Evolutionary conservation across 2,329 filamentous ascomycete species (phyloP), one percentile per base, ranked within the genome.

Genomic region (Emmonsiellopsis sp.): DNA sequence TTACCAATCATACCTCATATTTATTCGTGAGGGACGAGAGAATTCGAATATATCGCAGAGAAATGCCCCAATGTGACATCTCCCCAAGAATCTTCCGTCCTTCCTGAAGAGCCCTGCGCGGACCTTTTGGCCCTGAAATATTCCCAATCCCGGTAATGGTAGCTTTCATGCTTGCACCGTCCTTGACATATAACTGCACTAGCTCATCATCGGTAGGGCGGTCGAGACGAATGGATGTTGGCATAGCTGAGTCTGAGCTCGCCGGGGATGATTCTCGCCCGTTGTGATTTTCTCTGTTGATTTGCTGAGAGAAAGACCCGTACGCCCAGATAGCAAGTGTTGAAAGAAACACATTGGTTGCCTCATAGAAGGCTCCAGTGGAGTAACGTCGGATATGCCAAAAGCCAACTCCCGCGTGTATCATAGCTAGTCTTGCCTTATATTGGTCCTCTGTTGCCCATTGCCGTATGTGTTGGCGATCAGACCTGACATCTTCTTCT

Each of bases 121-220:
- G 21, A 27, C 21, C 21, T 27, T 27, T 27, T 27, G 21, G 21
- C 21, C 21, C 21, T 27, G 21, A 27, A 27, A 27, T 27, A 27
- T 27, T 27, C 21, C 21, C 21, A 27, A 27, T 5, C 21, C 21
- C 21, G 21, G 21, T 27, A 27, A 27, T 27, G 21, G 21, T 27
- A 27, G 21, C 21, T 27, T 27, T 27, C 21, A 27, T 27, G 21
- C 21, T 27, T 27, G 21, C 21, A 27, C 79, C 79, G 13, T 73
- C 67, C 9, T 73, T 68, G 0, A 82, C 77, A 60, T 78, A 82
- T 1, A 75, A 64, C 58, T 82, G 79, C 1, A 81, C 78, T 48
- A 82, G 69, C 58, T 82, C 79, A 60, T 82, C 80, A 56, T 82
- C 78, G 2, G 74, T 74, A 0, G 79, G 79, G 7, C 78, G 69